Evolutionary conservation across 2,329 filamentous ascomycete genomes (phyloP).

Genomic region (Calonectria multiphialidica): DNA sequence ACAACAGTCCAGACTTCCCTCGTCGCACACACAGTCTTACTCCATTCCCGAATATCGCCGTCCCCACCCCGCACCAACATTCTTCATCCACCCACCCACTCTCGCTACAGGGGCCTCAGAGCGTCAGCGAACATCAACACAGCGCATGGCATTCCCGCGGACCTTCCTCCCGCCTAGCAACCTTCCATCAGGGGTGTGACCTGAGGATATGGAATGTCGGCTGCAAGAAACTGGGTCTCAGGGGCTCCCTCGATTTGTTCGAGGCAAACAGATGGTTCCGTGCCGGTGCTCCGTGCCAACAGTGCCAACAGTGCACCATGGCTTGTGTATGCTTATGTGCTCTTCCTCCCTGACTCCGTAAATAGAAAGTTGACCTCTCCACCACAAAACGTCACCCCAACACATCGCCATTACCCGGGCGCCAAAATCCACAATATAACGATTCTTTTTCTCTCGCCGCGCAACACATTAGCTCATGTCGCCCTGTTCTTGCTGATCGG

Average conservation of each 20-base stretch:
- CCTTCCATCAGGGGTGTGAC: slow-evolving; percentile 14
- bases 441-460: neutral
- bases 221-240: slow-evolving; percentile 23
- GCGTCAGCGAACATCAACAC: neutral
- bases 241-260: slow-evolving; percentile 12
- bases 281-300: slow-evolving; percentile 14
- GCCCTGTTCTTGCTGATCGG: neutral
- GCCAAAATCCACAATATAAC: neutral
- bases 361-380: slow-evolving; percentile 12
- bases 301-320: neutral
- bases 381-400: slow-evolving; percentile 18
- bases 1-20: neutral
- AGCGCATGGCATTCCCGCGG: slow-evolving; percentile 20
- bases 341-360: neutral
- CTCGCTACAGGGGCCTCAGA: slow-evolving; percentile 6
- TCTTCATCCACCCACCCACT: neutral
- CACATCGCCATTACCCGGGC: neutral
- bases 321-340: neutral
- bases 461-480: slow-evolving; percentile 18
- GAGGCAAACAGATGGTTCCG: neutral
- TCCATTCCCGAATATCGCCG: slow-evolving; percentile 16
- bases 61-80: neutral
- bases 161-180: slow-evolving; percentile 1
- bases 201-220: slow-evolving; percentile 18
- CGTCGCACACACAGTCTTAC: neutral